Percentiles rank a stretch among this genome's conserved stretches.
Evolutionary conservation across 495 filamentous ascomycete species (phyloP).

Genomic region (Penicillium dipodomyicola): DNA sequence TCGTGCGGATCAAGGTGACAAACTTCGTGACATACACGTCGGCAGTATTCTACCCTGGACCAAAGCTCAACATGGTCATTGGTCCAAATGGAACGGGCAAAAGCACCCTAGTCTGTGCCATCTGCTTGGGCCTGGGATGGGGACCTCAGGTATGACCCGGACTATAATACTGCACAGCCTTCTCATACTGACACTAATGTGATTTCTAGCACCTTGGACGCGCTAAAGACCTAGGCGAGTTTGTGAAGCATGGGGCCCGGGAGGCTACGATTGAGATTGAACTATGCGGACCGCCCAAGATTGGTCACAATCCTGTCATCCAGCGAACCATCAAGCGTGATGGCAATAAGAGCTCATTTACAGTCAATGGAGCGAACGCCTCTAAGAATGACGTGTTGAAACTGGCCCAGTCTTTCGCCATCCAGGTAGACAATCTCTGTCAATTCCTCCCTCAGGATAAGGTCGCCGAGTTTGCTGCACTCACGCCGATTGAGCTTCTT

Average conservation of each 20-base stretch:
- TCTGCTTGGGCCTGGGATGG: conserved; percentile 90
- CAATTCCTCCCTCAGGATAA: conserved; percentile 97
- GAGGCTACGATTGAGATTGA: conserved; percentile 88
- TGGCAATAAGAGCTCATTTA: conserved; percentile 74
- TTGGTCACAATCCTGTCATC: conserved; percentile 64
- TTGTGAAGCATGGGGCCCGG: conserved; percentile 83
- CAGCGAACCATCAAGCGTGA: conserved; percentile 73
- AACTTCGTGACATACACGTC: conserved; percentile 95
- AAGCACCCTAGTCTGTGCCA: conserved; percentile 94
- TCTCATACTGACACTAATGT: conserved; percentile 6
- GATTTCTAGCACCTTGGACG: conserved; percentile 70
- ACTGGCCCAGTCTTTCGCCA: conserved; percentile 66
- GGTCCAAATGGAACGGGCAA: conserved; percentile 98
- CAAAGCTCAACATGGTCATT: conserved; percentile 97
- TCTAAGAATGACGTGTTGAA: conserved; percentile 58
- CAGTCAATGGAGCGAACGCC: conserved; percentile 59
- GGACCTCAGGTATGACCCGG: conserved; percentile 56
- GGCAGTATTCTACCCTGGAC: conserved; percentile 84
- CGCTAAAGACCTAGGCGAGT: conserved; percentile 80
- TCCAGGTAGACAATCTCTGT: conserved; percentile 96
- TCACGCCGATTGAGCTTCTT: conserved; percentile 82
- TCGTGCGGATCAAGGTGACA: conserved; percentile 79
- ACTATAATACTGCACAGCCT: conserved; percentile 2
- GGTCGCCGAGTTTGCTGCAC: conserved; percentile 87
- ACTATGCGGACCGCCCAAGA: conserved; percentile 56